Conservation (phyloP, 1,284 basidiomycete species). For the Pyrrhoderma lamaoense region DNA sequence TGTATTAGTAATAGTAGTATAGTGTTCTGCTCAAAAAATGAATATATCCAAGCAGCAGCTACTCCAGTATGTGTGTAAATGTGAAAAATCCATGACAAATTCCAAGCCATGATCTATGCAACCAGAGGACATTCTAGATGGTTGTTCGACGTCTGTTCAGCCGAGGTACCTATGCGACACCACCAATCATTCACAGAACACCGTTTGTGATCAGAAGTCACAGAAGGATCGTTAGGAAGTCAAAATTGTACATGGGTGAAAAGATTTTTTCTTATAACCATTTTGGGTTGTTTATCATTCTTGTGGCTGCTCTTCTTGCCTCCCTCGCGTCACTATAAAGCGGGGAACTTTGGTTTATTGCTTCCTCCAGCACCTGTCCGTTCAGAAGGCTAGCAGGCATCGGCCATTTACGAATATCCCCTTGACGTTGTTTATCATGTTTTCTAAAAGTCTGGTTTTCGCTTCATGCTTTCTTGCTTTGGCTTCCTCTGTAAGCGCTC, state of each 20-base stretch:
- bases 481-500: constrained; percentile 39
- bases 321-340: neutral
- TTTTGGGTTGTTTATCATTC: neutral
- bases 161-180: neutral
- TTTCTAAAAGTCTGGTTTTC: neutral
- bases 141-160: no score
- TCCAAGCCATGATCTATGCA: no score
- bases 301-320: no score
- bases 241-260: constrained; percentile 20
- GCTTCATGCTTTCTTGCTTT: constrained; percentile 20
- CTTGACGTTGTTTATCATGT: neutral
- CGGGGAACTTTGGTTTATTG: neutral
- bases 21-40: no score
- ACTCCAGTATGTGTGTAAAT: no score
- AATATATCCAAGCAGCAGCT: no score
- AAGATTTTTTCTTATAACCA: constrained; percentile 26
- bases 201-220: neutral
- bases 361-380: neutral
- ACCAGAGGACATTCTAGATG: no score
- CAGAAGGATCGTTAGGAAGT: neutral
- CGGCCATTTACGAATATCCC: constrained; percentile 2
- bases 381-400: neutral
- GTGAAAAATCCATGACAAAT: no score
- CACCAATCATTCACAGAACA: neutral
- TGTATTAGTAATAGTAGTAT: no score